Conservation (phyloP, 1,284 basidiomycete species). For the Phylloboletellus chloephorus region DNA sequence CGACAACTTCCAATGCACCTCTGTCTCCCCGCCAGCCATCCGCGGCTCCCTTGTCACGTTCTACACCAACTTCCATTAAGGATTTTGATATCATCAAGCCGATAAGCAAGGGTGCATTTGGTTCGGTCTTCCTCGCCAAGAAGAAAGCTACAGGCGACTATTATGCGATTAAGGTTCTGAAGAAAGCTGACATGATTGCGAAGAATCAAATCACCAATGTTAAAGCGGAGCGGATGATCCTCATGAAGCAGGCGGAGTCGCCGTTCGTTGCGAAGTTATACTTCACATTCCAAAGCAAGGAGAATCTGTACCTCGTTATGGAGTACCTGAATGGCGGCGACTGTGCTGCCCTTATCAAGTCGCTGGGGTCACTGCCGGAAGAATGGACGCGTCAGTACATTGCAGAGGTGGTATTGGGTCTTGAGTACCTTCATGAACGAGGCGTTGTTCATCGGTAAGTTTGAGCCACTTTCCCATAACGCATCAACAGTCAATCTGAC, state of each 20-base stretch:
- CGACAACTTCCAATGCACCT: conserved; percentile 51
- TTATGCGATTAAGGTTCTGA: conserved; percentile 98
- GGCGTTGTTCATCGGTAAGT: conserved; percentile 95
- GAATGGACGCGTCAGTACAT: conserved; percentile 97
- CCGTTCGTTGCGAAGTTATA: conserved; percentile 99
- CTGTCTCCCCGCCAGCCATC: conserved; percentile 89
- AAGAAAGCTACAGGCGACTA: conserved; percentile 98
- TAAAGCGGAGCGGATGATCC: conserved; percentile 98
- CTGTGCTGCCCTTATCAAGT: conserved; percentile 94
- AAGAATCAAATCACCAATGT: conserved; percentile 99
- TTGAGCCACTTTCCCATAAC: background rate
- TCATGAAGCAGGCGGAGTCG: conserved; percentile 99
- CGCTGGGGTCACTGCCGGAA: conserved; percentile 87
- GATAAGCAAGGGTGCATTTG: conserved; percentile 98
- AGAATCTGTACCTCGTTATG: conserved; percentile 98
- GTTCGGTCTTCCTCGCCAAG: conserved; percentile 96
- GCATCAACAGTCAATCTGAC: conserved; percentile 6
- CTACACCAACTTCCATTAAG: conserved; percentile 89
- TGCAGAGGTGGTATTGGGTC: conserved; percentile 90
- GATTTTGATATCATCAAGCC: conserved; percentile 99
- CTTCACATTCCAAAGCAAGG: conserved; percentile 99
- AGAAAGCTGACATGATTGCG: conserved; percentile 99
- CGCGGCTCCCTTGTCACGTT: conserved; percentile 69
- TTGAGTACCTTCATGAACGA: conserved; percentile 92
- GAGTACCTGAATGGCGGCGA: conserved; percentile 98